These are phyloP conservation scores for Sporothrix pallida DNA, from an alignment of 2,329 filamentous ascomycete species.

Conservation along the genomic window DNA sequence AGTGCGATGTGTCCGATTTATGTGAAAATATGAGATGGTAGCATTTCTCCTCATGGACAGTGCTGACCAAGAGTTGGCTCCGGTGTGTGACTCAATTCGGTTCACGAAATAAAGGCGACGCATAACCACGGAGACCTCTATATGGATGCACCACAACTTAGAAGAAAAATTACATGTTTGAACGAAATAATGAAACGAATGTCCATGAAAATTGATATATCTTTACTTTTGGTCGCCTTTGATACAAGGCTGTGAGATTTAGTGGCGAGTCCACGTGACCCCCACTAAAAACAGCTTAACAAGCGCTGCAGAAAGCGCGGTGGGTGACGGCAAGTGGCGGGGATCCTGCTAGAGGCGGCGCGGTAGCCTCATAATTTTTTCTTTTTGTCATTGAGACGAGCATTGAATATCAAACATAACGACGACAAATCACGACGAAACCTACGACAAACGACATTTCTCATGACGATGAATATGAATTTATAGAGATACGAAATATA, in stretches of 20 bases:
- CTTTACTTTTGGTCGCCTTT: background rate
- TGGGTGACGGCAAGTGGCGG: conserved; percentile 26
- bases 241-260: background rate
- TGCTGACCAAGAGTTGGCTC: too few species aligned
- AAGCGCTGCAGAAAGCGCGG: conserved; percentile 20
- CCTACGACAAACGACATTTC: background rate
- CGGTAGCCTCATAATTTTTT: conserved; percentile 8
- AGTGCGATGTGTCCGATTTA: too few species aligned
- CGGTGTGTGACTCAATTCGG: too few species aligned
- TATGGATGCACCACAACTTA: too few species aligned
- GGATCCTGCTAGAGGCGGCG: background rate
- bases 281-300: conserved; percentile 1
- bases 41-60: too few species aligned
- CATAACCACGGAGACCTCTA: too few species aligned
- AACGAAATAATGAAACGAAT: background rate
- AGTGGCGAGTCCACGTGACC: conserved; percentile 22
- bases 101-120: too few species aligned
- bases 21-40: too few species aligned
- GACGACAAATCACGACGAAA: background rate
- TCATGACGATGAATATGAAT: too few species aligned
- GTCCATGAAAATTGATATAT: background rate
- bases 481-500: background rate
- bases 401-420: background rate
- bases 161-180: too few species aligned
- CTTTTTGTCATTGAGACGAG: background rate